Evolutionary conservation across 176 grass and related monocot genomes (phyloP).

Genomic region (Carex cristatella): DNA sequence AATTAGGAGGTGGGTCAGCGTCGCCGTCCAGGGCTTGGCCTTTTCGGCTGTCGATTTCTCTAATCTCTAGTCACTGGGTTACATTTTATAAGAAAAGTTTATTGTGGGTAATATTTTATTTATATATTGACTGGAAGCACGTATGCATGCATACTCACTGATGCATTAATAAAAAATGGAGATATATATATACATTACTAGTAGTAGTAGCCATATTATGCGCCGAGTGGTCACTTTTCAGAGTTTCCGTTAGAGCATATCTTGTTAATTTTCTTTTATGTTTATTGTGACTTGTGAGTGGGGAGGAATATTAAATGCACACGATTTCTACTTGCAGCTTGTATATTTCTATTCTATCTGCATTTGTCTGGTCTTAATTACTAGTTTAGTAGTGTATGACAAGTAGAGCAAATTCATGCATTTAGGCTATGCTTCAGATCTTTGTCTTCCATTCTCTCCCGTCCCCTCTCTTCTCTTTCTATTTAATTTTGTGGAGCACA

Average conservation of each 20-base stretch:
- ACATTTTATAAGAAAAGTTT: neutral
- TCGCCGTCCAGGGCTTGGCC: conserved; percentile 11
- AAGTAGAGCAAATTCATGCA: conserved; percentile 5
- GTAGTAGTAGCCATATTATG: conserved; percentile 1
- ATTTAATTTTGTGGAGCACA: too few species aligned
- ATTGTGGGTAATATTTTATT: neutral
- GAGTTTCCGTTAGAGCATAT: conserved; percentile 17
- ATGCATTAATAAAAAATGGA: conserved; percentile 6
- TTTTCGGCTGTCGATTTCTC: conserved; percentile 8
- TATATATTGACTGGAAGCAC: neutral
- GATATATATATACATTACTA: neutral
- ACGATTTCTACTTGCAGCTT: neutral
- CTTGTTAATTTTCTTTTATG: conserved; percentile 11
- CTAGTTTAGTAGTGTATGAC: neutral
- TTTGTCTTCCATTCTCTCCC: too few species aligned
- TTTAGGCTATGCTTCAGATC: neutral
- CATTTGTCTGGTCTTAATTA: conserved; percentile 12
- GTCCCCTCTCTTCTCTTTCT: too few species aligned
- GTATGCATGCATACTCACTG: conserved; percentile 1
- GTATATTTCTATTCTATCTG: conserved; percentile 9
- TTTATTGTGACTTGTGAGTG: conserved; percentile 20
- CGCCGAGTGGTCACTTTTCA: conserved; percentile 10
- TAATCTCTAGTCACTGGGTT: neutral
- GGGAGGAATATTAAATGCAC: conserved; percentile 20
- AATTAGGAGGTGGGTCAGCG: conserved; percentile 22